Conservation (phyloP, 805 yeast genomes). For the Zygosaccharomyces bailii region DNA sequence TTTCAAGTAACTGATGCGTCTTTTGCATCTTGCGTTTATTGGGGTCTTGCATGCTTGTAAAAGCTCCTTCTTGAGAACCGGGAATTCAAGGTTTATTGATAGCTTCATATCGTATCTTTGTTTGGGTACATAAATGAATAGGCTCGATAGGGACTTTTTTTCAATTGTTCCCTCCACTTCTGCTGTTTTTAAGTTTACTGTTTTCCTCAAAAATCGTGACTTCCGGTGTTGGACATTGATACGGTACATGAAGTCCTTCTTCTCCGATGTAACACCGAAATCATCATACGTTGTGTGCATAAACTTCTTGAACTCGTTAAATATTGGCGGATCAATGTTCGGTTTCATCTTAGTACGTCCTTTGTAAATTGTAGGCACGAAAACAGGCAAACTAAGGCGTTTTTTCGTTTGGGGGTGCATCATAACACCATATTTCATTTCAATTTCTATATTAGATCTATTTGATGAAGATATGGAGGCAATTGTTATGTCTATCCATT, state of each 20-base stretch:
- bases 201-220: slow-evolving; percentile 57
- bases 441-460: slow-evolving; percentile 57
- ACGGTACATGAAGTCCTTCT: slow-evolving; percentile 55
- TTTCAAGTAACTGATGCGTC: slow-evolving; percentile 61
- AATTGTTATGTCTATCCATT: slow-evolving; percentile 78
- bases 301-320: slow-evolving; percentile 48
- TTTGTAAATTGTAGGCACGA: slow-evolving; percentile 56
- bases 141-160: slow-evolving; percentile 62
- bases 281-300: slow-evolving; percentile 24
- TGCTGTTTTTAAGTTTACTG: slow-evolving; percentile 58
- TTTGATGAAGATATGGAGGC: slow-evolving; percentile 50
- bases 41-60: slow-evolving; percentile 50
- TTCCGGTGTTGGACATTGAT: slow-evolving; percentile 52
- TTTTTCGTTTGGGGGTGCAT: slow-evolving; percentile 56
- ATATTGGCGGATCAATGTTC: slow-evolving; percentile 58
- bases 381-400: slow-evolving; percentile 55
- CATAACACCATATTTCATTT: slow-evolving; percentile 63
- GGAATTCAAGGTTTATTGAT: slow-evolving; percentile 68
- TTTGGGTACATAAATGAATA: slow-evolving; percentile 67
- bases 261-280: slow-evolving; percentile 52
- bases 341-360: slow-evolving; percentile 55
- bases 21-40: slow-evolving; percentile 56
- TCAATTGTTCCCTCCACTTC: slow-evolving; percentile 58
- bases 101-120: slow-evolving; percentile 67
- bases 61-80: slow-evolving; percentile 46